A percentile compares a stretch with the other conserved stretches of the same genome.
These are phyloP conservation scores for Daldinia childiae DNA, from an alignment of 495 filamentous ascomycete species.

Conservation along the genomic window DNA sequence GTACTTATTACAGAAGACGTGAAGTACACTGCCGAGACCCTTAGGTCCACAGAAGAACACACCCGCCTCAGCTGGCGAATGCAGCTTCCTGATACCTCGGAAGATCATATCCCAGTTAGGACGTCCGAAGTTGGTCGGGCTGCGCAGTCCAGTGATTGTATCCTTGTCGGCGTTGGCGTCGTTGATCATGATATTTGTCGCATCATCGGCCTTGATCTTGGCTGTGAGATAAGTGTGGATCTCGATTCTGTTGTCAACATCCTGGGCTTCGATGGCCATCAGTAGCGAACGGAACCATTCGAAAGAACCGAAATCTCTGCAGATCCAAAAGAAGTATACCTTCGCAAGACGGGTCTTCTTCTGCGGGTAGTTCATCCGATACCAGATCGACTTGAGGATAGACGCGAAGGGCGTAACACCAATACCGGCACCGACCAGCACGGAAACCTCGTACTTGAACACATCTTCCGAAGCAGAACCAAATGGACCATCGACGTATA, in stretches of 20 bases:
- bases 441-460: conserved; percentile 78
- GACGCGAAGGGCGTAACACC: conserved; percentile 80
- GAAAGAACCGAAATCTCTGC: conserved; percentile 79
- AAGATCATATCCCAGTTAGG: conserved; percentile 87
- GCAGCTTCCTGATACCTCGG: conserved; percentile 76
- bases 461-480: conserved; percentile 81
- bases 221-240: conserved; percentile 59
- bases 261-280: conserved; percentile 82
- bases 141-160: conserved; percentile 76
- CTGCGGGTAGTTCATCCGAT: conserved; percentile 82
- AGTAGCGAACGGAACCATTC: conserved; percentile 85
- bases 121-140: conserved; percentile 79
- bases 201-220: conserved; percentile 81
- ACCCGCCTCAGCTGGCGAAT: conserved; percentile 74
- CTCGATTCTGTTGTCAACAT: conserved; percentile 81
- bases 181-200: conserved; percentile 86
- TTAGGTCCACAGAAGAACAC: conserved; percentile 86
- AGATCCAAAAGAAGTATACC: conserved; percentile 89
- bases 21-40: conserved; percentile 71
- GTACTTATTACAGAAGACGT: conserved; percentile 82
- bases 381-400: conserved; percentile 86
- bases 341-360: conserved; percentile 77
- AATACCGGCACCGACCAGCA: conserved; percentile 76
- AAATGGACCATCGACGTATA: conserved; percentile 82
- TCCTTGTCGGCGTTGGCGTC: conserved; percentile 81